A percentile compares a stretch with the other conserved stretches of the same genome.
Evolutionary conservation across 176 grass and related monocot genomes (phyloP).

Genomic region (Ensete ventricosum): DNA sequence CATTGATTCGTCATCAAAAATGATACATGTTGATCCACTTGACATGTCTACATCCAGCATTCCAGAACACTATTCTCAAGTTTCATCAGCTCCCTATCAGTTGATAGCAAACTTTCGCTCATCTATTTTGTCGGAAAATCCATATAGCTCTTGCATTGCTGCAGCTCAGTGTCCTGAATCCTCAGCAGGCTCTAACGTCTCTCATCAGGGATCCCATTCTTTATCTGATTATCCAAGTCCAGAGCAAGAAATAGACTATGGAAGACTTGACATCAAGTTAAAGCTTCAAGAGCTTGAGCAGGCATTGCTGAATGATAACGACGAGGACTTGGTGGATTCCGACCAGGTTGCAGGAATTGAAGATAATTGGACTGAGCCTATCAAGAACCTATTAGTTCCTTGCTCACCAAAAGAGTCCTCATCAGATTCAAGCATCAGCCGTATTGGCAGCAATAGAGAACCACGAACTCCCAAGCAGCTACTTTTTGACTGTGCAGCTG

Average conservation of each 20-base stretch:
- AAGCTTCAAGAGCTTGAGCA: constrained; percentile 89
- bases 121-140: constrained; percentile 30
- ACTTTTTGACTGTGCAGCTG: constrained; percentile 54
- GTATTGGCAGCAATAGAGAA: constrained; percentile 44
- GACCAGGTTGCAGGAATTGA: constrained; percentile 46
- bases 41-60: constrained; percentile 21
- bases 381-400: constrained; percentile 47
- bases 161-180: constrained; percentile 35
- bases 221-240: constrained; percentile 57
- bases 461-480: constrained; percentile 66
- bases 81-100: constrained; percentile 40
- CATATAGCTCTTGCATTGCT: constrained; percentile 37
- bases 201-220: constrained; percentile 55
- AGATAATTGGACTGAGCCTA: constrained; percentile 59
- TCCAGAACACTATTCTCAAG: constrained; percentile 41
- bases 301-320: constrained; percentile 62
- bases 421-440: constrained; percentile 60
- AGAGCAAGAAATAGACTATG: constrained; percentile 57
- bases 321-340: constrained; percentile 53
- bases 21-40: background rate
- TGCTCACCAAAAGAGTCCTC: constrained; percentile 74
- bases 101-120: constrained; percentile 36
- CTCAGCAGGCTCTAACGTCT: constrained; percentile 50
- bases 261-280: constrained; percentile 65
- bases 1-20: constrained; percentile 25